Base-by-base conservation (phyloP, 495 filamentous ascomycete species). In the Friedmanniomyces simplex region DNA sequence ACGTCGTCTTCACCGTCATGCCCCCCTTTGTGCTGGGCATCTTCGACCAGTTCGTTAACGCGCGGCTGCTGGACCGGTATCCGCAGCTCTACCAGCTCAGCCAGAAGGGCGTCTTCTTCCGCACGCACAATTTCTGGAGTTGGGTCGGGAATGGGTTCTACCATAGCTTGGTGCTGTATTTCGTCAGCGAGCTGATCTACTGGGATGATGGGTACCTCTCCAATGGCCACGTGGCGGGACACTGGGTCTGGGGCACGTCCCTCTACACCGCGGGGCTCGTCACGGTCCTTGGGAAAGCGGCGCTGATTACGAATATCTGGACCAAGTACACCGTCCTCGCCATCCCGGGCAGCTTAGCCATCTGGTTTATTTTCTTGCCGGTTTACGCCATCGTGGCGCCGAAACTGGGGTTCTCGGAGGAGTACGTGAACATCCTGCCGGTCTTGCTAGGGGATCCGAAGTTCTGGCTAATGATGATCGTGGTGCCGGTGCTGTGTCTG, bases 271-370 rank as follows among this genome's bases (percentile, higher is more conserved):
- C 91, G 5, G 90, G 86, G 12, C 81, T 99, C 26, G 82, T 84
- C 20, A 96, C 91, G 0, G 93, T 97, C 0, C 84, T 99, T 36
- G 89, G 89, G 47, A 99, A 99, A 72, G 94, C 94, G 22, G 89
- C 88, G 14, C 76, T 99, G 52, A 87, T 97, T 49, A 94, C 89
- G 20, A 99, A 91, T 71, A 86, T 93, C 69, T 99, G 94, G 94
- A 99, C 94, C 28, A 99, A 99, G 72, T 99, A 94, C 70, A 88
- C 91, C 59, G 80, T 97, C 66, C 83, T 95, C 63, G 91, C 94
- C 46, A 99, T 99, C 62, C 93, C 94, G 0, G 94, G 94, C 20
- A 91, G 86, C 61, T 84, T 97, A 81, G 62, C 85, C 18, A 82
- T 99, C 59, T 97, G 93, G 94, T 77, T 95, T 61, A 79, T 81